Conservation (phyloP, 306 rosid genomes). For the Quercus agrifolia region DNA sequence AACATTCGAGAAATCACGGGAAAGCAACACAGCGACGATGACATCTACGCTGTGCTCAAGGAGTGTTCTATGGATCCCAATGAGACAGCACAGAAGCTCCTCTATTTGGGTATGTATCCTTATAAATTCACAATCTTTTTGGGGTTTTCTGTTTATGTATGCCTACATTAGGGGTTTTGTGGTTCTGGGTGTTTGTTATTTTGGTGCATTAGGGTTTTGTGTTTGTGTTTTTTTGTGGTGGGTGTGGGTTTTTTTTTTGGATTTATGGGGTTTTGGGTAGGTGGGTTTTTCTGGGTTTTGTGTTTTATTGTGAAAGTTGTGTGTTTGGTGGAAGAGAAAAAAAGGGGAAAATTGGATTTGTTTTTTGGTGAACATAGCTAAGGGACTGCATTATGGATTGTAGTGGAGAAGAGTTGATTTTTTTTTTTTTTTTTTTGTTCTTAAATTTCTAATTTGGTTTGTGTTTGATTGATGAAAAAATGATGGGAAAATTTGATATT, state of each 20-base stretch:
- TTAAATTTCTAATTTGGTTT: background rate
- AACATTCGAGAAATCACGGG: conserved; percentile 79
- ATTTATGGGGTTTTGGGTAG: conserved; percentile 22
- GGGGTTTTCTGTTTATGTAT: background rate
- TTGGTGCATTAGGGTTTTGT: background rate
- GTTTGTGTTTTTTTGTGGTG: background rate
- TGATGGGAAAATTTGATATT: background rate
- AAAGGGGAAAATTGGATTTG: background rate
- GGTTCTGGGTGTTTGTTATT: background rate
- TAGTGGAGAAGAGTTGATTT: background rate
- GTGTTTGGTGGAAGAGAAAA: conserved; percentile 1
- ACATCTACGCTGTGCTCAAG: conserved; percentile 63
- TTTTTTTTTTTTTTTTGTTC: background rate
- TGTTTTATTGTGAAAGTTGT: background rate
- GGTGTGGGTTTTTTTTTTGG: background rate
- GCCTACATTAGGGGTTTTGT: conserved; percentile 10
- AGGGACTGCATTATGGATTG: background rate
- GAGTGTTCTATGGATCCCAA: conserved; percentile 90
- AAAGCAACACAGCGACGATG: conserved; percentile 82
- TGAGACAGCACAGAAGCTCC: conserved; percentile 76
- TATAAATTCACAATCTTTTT: background rate
- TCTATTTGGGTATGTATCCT: conserved; percentile 37
- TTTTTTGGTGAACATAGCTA: background rate
- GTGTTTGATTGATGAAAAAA: background rate
- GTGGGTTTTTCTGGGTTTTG: conserved; percentile 28